Evolutionary conservation across 2,329 filamentous ascomycete species (phyloP), one percentile per base, ranked within the genome.

Genomic region (Colletotrichum spaethianum): DNA sequence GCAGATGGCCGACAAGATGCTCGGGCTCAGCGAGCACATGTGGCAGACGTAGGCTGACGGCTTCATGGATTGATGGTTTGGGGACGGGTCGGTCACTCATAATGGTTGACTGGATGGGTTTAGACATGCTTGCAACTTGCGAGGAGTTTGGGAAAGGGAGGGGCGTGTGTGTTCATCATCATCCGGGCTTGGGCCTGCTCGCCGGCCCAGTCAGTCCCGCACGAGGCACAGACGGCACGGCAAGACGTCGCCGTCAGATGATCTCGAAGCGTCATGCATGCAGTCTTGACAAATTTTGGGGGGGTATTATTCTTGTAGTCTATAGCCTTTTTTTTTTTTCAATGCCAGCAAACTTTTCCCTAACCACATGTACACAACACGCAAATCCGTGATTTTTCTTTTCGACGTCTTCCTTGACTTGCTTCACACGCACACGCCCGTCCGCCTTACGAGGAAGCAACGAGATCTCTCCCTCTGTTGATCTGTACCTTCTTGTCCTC

Each of bases 401-500:
- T 28, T 65, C 36, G 18, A 4, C 44, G 40, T 33, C 52, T 53
- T 16, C 56, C 28, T 46, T 52, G 16, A 57, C 12, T 9, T 8
- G 4, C 33, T 23, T 33, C n/a, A 16, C 38, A 23, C 60, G 14
- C 6, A 5, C 26, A 26, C 28, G 23, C 26, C 11, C 40, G 33
- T n/a, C 20, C 31, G 18, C 18, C 74, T 75, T 80, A 84, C 78
- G 65, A 69, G 14, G 79, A 78, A 42, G 80, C 78, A 55, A 89
- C 78, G 53, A 90, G 75, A 69, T 86, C 88, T 74, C 89, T 87
- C 23, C 91, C 92, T 75, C 89, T 88, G 82, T 99, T 98, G 73
- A 99, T 91, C 86, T 99, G 96, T 77, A 99, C 92, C 85, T 90
- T 92, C 85, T 96, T 98, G 80, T 99, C 96, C 87, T 98, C 95